A percentile compares a stretch with the other conserved stretches of the same genome.
Conservation (phyloP, 306 rosid genomes). For the Malus sieversii region DNA sequence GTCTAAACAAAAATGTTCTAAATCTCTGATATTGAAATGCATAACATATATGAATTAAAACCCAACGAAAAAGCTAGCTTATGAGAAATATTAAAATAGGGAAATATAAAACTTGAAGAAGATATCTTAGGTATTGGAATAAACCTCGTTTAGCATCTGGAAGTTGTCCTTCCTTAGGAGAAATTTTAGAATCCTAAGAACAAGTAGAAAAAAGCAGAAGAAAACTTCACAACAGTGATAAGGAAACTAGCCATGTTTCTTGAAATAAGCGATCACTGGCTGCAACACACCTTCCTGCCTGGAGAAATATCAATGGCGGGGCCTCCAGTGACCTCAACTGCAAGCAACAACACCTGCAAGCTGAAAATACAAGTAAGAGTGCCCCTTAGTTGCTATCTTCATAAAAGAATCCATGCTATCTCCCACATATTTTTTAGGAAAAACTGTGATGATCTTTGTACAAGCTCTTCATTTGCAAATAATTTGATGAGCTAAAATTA, state of each 20-base stretch:
- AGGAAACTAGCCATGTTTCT: conserved; percentile 11
- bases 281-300: conserved; percentile 59
- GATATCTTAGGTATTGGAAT: background rate
- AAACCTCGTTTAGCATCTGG: conserved; percentile 81
- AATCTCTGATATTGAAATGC: background rate
- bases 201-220: background rate
- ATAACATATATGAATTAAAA: background rate
- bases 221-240: conserved; percentile 5
- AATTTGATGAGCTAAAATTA: background rate
- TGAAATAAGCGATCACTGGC: conserved; percentile 6
- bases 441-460: background rate
- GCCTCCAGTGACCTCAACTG: conserved; percentile 96
- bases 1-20: background rate
- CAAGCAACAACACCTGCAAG: conserved; percentile 98
- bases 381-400: background rate
- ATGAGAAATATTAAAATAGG: background rate
- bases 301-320: conserved; percentile 80
- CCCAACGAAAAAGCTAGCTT: background rate
- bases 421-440: background rate
- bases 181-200: conserved; percentile 60
- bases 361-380: conserved; percentile 30
- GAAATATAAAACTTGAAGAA: background rate
- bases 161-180: conserved; percentile 75
- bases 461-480: background rate
- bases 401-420: background rate